These are phyloP conservation scores for Cladophialophora immunda DNA, from an alignment of 2,329 filamentous ascomycete species.

Conservation along the genomic window DNA sequence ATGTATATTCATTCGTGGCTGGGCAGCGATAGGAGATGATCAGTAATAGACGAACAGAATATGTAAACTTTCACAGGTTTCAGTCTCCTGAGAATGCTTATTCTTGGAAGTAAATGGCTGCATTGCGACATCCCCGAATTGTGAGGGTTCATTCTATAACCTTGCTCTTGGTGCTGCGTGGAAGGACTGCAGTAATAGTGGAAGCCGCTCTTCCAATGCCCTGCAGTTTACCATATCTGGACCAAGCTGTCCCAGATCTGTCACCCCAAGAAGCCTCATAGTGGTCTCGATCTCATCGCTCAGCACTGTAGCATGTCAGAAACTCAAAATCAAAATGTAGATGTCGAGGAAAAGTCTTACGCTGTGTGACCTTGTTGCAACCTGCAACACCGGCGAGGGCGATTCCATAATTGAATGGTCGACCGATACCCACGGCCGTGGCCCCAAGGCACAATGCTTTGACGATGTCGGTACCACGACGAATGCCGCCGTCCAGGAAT, in stretches of 20 bases:
- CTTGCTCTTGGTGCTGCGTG: not conserved
- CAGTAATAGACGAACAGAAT: too few species aligned
- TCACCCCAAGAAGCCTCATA: slow-evolving; percentile 57
- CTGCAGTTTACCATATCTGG: slow-evolving; percentile 51
- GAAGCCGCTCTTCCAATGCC: not conserved
- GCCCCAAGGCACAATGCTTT: slow-evolving; percentile 64
- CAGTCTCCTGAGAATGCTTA: too few species aligned
- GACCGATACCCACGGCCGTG: slow-evolving; percentile 62
- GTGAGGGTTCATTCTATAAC: too few species aligned
- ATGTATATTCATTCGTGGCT: too few species aligned
- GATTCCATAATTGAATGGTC: slow-evolving; percentile 62
- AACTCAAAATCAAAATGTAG: not conserved
- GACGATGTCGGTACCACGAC: slow-evolving; percentile 63
- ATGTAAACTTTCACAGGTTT: too few species aligned
- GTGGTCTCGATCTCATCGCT: slow-evolving; percentile 56
- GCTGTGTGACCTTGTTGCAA: slow-evolving; percentile 62
- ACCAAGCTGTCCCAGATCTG: slow-evolving; percentile 51
- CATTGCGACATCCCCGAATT: too few species aligned
- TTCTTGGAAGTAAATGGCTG: too few species aligned
- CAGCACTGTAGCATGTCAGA: slow-evolving; percentile 6
- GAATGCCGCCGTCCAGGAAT: slow-evolving; percentile 63
- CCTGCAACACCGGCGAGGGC: slow-evolving; percentile 61
- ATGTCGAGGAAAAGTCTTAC: slow-evolving; percentile 12
- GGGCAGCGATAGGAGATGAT: too few species aligned
- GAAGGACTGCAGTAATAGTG: not conserved